Conservation (phyloP, 306 rosid species). For the Quercus aquifolioides region DNA sequence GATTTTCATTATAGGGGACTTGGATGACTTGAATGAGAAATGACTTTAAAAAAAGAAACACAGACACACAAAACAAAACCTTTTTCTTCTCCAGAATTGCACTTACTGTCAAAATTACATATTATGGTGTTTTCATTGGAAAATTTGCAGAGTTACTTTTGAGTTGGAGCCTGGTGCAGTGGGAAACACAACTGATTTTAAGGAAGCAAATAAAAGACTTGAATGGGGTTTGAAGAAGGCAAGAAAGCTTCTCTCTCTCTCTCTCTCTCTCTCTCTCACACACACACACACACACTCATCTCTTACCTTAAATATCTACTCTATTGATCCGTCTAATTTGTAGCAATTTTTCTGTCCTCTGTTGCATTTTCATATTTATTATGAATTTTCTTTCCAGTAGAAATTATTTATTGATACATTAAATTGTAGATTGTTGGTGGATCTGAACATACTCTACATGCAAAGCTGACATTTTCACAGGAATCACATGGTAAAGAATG, state of each 20-base stretch:
- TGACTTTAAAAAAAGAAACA: background rate
- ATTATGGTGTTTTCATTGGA: background rate
- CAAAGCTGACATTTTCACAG: slow-evolving; percentile 81
- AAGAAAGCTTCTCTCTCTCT: slow-evolving; percentile 3
- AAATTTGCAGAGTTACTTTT: slow-evolving; percentile 63
- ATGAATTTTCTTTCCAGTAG: background rate
- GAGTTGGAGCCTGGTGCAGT: slow-evolving; percentile 85
- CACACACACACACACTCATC: no score
- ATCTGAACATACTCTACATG: slow-evolving; percentile 83
- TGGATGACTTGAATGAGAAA: background rate
- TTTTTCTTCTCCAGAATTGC: background rate
- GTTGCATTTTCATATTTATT: slow-evolving; percentile 14
- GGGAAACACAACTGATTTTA: slow-evolving; percentile 85
- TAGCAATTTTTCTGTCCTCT: background rate
- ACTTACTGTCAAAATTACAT: background rate
- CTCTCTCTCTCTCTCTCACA: background rate
- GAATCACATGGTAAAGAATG: slow-evolving; percentile 62
- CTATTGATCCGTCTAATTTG: slow-evolving; percentile 10
- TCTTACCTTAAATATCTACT: no score
- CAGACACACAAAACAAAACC: background rate
- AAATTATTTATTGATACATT: slow-evolving; percentile 20
- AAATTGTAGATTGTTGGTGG: slow-evolving; percentile 82
- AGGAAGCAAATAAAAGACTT: slow-evolving; percentile 74
- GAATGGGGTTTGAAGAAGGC: slow-evolving; percentile 94
- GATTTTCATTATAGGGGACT: background rate